These are phyloP conservation scores for Scleroderma bovista DNA, from an alignment of 768 basidiomycete genomes.

Conservation along the genomic window DNA sequence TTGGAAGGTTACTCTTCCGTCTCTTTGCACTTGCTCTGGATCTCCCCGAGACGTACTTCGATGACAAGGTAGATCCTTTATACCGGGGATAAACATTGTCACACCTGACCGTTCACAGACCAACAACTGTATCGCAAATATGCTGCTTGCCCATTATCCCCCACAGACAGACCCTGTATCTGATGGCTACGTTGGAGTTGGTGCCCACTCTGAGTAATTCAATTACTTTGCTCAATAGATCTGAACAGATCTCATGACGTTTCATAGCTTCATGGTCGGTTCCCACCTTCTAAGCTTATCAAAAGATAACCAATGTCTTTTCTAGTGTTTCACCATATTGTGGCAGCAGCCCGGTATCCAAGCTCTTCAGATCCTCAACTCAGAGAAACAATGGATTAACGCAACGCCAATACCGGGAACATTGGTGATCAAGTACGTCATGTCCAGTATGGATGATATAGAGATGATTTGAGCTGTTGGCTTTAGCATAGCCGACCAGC, in stretches of 20 bases:
- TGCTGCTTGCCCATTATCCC: conserved; percentile 69
- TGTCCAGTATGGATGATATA: neutral
- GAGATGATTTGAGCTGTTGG: conserved; percentile 22
- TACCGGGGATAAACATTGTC: neutral
- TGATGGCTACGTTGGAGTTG: conserved; percentile 66
- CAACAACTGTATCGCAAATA: conserved; percentile 50
- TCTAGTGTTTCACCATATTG: conserved; percentile 80
- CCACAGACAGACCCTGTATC: conserved; percentile 47
- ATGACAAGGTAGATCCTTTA: conserved; percentile 47
- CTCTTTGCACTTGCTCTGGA: conserved; percentile 66
- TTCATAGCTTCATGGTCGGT: neutral
- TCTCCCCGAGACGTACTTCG: conserved; percentile 56
- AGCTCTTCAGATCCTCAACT: conserved; percentile 79
- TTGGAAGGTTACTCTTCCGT: conserved; percentile 59
- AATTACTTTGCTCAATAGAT: conserved; percentile 24
- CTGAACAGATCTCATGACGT: conserved; percentile 33
- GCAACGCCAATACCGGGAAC: conserved; percentile 75
- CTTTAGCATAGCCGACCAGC: conserved; percentile 78
- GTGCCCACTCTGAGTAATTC: neutral
- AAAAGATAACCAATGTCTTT: neutral
- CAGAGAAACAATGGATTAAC: conserved; percentile 73
- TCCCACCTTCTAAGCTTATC: neutral
- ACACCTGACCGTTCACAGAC: conserved; percentile 32
- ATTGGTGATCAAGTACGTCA: conserved; percentile 74
- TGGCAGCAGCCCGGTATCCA: conserved; percentile 72